Percentiles rank a stretch among this genome's conserved stretches.
Conservation (phyloP, 106 monocot genomes). For the Dendrobium officinale region DNA sequence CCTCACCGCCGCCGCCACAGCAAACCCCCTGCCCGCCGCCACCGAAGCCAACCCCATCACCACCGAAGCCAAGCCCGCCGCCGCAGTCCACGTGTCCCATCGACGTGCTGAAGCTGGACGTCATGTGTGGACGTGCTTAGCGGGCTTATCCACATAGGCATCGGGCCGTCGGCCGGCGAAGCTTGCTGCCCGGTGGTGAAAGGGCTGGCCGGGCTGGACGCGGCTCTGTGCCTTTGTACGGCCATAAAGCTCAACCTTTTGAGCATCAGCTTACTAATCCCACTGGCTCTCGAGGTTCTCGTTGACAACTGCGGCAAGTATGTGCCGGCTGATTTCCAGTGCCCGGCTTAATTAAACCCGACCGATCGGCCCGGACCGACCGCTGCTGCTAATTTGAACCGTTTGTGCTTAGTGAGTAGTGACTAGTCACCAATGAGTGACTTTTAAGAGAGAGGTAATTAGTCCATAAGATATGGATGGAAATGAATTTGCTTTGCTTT, state of each 20-base stretch:
- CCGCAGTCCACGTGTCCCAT: slow-evolving; percentile 19
- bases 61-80: slow-evolving; percentile 1
- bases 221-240: slow-evolving; percentile 51
- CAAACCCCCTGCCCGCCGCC: background rate
- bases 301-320: slow-evolving; percentile 26
- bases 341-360: slow-evolving; percentile 10
- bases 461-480: no score
- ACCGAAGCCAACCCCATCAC: background rate
- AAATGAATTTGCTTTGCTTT: no score
- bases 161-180: slow-evolving; percentile 11
- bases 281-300: slow-evolving; percentile 23
- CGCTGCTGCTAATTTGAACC: background rate
- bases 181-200: slow-evolving; percentile 31
- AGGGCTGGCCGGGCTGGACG: slow-evolving; percentile 32
- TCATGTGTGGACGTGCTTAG: slow-evolving; percentile 26
- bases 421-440: no score
- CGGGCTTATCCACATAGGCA: slow-evolving; percentile 17
- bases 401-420: background rate
- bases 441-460: no score
- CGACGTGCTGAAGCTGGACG: slow-evolving; percentile 31
- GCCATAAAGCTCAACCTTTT: slow-evolving; percentile 30
- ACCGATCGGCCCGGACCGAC: background rate
- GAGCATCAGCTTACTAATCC: slow-evolving; percentile 17
- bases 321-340: slow-evolving; percentile 17
- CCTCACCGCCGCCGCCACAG: background rate